A percentile compares a stretch with the other conserved stretches of the same genome.
Conservation (phyloP, 139 green algal genomes). For the Coccomyxa sp. region DNA sequence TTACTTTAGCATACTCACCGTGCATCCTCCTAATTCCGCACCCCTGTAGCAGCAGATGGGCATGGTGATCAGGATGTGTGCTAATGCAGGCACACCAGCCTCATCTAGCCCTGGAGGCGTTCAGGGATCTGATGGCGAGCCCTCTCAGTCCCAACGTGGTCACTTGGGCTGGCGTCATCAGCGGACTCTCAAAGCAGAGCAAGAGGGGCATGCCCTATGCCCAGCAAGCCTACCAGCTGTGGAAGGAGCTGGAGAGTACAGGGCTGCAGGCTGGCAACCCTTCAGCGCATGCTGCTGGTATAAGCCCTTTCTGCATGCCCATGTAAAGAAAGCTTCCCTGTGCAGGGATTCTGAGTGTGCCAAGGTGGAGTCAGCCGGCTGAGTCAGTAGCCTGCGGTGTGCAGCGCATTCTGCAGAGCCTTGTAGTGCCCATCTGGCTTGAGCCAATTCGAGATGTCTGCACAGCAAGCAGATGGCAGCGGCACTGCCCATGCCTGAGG, state of each 20-base stretch:
- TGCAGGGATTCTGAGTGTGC: too few species aligned
- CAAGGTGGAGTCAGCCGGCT: too few species aligned
- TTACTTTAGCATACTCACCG: not conserved
- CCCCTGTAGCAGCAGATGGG: not conserved
- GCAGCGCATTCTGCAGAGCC: too few species aligned
- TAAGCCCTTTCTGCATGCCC: too few species aligned
- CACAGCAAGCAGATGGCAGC: too few species aligned
- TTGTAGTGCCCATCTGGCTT: too few species aligned
- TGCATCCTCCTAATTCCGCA: not conserved
- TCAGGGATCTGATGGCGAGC: slow-evolving; percentile 26
- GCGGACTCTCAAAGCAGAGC: slow-evolving; percentile 33
- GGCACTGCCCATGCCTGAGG: too few species aligned
- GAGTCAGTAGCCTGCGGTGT: too few species aligned
- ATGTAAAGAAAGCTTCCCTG: not conserved
- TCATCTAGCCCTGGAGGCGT: slow-evolving; percentile 29
- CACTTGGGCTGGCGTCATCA: slow-evolving; percentile 48
- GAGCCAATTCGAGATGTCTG: too few species aligned
- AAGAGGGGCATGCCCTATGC: slow-evolving; percentile 25
- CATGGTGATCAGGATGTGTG: too few species aligned
- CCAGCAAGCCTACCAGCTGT: slow-evolving; percentile 45
- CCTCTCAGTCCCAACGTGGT: slow-evolving; percentile 34
- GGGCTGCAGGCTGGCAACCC: slow-evolving; percentile 29
- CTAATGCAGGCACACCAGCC: slow-evolving; percentile 23
- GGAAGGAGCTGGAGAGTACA: slow-evolving; percentile 39
- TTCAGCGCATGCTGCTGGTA: slow-evolving; percentile 41